Percentiles rank a stretch among this genome's conserved stretches.
phyloP scores from a whole-genome alignment of 352 stramenopile species.

The Sclerospora graminicola region DNA sequence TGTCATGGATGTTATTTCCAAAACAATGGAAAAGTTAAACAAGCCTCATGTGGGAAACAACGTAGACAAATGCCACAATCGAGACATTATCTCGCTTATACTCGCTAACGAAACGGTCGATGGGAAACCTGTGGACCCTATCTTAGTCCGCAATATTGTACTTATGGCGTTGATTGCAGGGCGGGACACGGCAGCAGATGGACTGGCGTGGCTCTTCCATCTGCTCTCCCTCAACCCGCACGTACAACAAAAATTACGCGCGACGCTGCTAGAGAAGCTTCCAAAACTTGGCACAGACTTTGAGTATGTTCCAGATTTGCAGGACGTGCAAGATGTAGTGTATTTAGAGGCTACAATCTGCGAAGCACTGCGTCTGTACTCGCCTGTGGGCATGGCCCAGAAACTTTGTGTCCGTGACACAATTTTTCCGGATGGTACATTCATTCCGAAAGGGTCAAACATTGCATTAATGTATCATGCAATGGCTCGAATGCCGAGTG shows the following conservation, averaged over 20 bases:
- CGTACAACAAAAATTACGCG: slow-evolving; percentile 22
- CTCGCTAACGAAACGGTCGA: slow-evolving; percentile 17
- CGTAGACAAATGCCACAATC: slow-evolving; percentile 1
- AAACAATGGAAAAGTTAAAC: slow-evolving; percentile 13
- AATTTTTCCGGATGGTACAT: slow-evolving; percentile 35
- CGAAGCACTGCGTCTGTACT: slow-evolving; percentile 34
- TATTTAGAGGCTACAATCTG: slow-evolving; percentile 31
- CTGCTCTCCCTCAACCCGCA: slow-evolving; percentile 33
- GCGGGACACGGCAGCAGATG: slow-evolving; percentile 44
- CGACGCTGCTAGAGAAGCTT: slow-evolving; percentile 17
- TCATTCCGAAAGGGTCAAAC: slow-evolving; percentile 24
- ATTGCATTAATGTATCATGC: slow-evolving; percentile 27
- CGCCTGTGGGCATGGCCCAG: slow-evolving; percentile 24
- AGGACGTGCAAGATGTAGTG: slow-evolving; percentile 15
- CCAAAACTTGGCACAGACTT: slow-evolving; percentile 13
- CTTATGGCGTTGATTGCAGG: slow-evolving; percentile 58
- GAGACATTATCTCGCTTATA: slow-evolving; percentile 25
- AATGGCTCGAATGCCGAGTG: slow-evolving; percentile 23
- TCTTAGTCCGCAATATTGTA: slow-evolving; percentile 47
- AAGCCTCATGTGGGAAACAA: background rate
- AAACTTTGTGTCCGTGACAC: slow-evolving; percentile 29
- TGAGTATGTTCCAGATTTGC: slow-evolving; percentile 16
- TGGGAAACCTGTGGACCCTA: slow-evolving; percentile 14
- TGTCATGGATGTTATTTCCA: slow-evolving; percentile 22
- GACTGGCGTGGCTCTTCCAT: slow-evolving; percentile 25